phyloP scores from a whole-genome alignment of 495 filamentous ascomycete species.

The Neurospora cerealis region DNA sequence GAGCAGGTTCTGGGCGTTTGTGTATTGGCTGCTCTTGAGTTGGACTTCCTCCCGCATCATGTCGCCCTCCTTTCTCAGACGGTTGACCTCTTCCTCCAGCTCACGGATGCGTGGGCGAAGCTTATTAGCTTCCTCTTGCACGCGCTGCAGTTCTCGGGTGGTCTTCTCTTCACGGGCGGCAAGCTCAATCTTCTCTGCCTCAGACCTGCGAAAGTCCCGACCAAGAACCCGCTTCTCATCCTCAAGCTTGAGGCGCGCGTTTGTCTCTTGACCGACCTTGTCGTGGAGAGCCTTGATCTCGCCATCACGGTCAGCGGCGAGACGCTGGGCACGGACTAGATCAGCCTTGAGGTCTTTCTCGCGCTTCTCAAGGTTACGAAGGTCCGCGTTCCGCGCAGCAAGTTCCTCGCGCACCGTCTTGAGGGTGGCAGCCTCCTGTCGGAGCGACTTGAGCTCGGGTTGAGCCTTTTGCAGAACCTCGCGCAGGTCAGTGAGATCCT shows the following conservation, averaged over 20 bases:
- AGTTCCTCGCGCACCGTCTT: constrained; percentile 65
- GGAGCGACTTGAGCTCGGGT: constrained; percentile 67
- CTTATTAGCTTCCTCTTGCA: constrained; percentile 57
- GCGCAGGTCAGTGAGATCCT: constrained; percentile 70
- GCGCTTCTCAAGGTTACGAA: constrained; percentile 64
- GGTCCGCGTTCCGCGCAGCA: constrained; percentile 51
- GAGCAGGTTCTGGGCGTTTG: constrained; percentile 73
- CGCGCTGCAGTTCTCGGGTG: constrained; percentile 53
- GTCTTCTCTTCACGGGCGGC: constrained; percentile 60
- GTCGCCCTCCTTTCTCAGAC: constrained; percentile 52
- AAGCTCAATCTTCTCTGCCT: constrained; percentile 68
- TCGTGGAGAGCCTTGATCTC: constrained; percentile 71
- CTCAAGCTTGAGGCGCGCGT: constrained; percentile 60
- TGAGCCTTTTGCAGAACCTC: constrained; percentile 75
- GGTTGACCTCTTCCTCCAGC: constrained; percentile 59
- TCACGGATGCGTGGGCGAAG: constrained; percentile 55
- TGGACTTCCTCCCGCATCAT: constrained; percentile 72
- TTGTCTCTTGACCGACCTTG: constrained; percentile 64
- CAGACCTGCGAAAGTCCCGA: constrained; percentile 63
- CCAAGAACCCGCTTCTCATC: constrained; percentile 59
- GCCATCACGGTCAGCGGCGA: constrained; percentile 57
- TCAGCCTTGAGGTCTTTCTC: constrained; percentile 75
- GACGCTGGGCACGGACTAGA: constrained; percentile 54
- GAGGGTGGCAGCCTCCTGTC: constrained; percentile 63
- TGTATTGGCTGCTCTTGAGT: constrained; percentile 75